phyloP scores from a whole-genome alignment of 1,284 basidiomycete species.

The Naganishia liquefaciens region DNA sequence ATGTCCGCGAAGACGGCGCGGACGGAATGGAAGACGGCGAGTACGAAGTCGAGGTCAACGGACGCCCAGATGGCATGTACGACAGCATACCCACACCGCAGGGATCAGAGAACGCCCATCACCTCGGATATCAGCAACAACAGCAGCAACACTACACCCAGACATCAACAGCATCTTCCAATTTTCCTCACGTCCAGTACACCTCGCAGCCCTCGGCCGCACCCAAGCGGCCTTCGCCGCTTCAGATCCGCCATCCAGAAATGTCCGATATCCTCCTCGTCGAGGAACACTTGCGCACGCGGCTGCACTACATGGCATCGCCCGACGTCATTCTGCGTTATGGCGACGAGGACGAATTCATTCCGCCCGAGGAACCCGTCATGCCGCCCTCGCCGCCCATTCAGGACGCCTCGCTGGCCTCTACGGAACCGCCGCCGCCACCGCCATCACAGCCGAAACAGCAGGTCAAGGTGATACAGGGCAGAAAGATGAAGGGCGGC shows the following conservation, averaged over 20 bases:
- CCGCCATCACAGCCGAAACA: constrained; percentile 16
- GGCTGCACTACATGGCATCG: constrained; percentile 53
- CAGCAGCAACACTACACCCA: constrained; percentile 28
- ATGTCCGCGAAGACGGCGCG: background rate
- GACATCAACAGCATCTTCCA: constrained; percentile 1
- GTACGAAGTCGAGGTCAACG: constrained; percentile 16
- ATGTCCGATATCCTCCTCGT: constrained; percentile 54
- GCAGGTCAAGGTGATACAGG: constrained; percentile 30
- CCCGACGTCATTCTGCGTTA: constrained; percentile 39
- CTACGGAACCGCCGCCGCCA: background rate
- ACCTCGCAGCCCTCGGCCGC: constrained; percentile 19
- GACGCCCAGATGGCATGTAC: background rate
- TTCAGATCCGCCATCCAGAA: constrained; percentile 47
- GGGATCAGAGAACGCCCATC: constrained; percentile 6
- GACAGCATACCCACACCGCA: constrained; percentile 16
- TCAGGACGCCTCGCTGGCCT: constrained; percentile 1
- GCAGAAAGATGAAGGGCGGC: constrained; percentile 32
- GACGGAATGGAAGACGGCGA: constrained; percentile 15
- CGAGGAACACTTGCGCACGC: constrained; percentile 53
- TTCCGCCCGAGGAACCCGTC: constrained; percentile 30
- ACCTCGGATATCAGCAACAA: constrained; percentile 14
- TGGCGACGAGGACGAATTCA: constrained; percentile 34
- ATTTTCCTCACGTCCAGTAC: constrained; percentile 15
- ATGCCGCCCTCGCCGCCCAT: constrained; percentile 18
- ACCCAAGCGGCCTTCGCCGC: constrained; percentile 29